Percentiles rank a stretch among this genome's conserved stretches.
Conservation (phyloP, 108 stramenopile species). For the Cyclotella cryptica region DNA sequence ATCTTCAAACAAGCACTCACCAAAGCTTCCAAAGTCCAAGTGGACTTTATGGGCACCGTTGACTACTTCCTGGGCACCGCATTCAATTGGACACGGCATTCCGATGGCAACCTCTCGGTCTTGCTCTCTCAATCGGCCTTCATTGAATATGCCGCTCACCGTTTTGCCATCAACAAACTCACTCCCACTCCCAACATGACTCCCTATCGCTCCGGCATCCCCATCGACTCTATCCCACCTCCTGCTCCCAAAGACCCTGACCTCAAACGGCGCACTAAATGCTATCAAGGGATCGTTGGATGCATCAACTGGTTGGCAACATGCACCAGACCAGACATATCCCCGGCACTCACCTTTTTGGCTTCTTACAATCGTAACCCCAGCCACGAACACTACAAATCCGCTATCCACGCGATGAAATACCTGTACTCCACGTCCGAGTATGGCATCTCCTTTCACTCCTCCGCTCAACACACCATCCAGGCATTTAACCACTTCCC, state of each 20-base stretch:
- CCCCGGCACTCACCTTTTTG: no score
- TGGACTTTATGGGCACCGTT: constrained; percentile 6
- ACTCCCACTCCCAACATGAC: no score
- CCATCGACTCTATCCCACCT: constrained; percentile 1
- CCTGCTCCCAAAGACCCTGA: neutral
- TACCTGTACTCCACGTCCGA: no score
- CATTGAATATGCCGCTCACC: no score
- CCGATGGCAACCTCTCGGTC: constrained; percentile 10
- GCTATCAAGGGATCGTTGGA: constrained; percentile 5
- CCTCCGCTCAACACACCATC: no score
- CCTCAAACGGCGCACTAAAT: constrained; percentile 5
- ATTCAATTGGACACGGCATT: neutral
- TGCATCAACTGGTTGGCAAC: constrained; percentile 1
- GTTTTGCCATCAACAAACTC: neutral
- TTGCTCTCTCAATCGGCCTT: neutral
- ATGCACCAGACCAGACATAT: neutral
- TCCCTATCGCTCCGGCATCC: neutral
- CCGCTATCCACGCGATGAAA: no score
- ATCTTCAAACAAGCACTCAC: neutral
- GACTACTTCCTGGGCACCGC: constrained; percentile 8
- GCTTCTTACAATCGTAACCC: no score
- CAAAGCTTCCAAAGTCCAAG: neutral
- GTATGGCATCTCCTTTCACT: no score
- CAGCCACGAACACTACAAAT: no score
- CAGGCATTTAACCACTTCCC: no score